Evolutionary conservation across 352 stramenopile genomes (phyloP).

Genomic region (Salisapilia sapeloensis): DNA sequence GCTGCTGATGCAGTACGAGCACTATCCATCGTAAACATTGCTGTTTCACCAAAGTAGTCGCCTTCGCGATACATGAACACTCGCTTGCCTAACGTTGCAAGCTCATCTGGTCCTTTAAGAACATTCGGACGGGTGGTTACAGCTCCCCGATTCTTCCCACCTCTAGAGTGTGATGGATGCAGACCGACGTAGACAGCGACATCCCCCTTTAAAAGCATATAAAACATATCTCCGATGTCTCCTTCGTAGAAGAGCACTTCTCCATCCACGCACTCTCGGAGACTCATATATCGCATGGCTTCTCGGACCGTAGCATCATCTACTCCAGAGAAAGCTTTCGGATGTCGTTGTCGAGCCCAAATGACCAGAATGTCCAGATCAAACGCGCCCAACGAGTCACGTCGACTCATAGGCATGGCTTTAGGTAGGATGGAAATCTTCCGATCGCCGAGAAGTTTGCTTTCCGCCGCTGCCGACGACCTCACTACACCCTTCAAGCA

Average conservation of each 20-base stretch:
- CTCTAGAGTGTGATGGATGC: too few species aligned
- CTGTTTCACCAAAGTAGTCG: conserved; percentile 29
- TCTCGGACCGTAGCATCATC: conserved; percentile 18
- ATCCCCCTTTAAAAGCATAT: conserved; percentile 25
- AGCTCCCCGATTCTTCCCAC: conserved; percentile 6
- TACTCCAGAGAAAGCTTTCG: conserved; percentile 24
- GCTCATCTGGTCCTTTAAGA: conserved; percentile 3
- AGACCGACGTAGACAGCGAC: conserved; percentile 35
- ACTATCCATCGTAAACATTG: conserved; percentile 32
- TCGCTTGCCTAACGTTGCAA: conserved; percentile 10
- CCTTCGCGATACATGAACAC: conserved; percentile 31
- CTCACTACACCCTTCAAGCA: too few species aligned
- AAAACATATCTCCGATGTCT: conserved; percentile 32
- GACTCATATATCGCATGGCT: conserved; percentile 17
- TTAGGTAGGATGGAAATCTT: too few species aligned
- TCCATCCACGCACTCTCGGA: conserved; percentile 21
- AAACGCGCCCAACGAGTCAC: too few species aligned
- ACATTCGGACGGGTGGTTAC: too few species aligned
- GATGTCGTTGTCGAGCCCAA: conserved; percentile 19
- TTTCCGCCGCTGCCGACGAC: too few species aligned
- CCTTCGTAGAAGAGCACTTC: conserved; percentile 37
- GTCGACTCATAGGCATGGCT: too few species aligned
- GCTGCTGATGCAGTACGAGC: conserved; percentile 31
- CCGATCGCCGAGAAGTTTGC: too few species aligned
- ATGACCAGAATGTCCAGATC: conserved; percentile 19